Conservation (phyloP, 768 basidiomycete species). For the Trametes punicea region DNA sequence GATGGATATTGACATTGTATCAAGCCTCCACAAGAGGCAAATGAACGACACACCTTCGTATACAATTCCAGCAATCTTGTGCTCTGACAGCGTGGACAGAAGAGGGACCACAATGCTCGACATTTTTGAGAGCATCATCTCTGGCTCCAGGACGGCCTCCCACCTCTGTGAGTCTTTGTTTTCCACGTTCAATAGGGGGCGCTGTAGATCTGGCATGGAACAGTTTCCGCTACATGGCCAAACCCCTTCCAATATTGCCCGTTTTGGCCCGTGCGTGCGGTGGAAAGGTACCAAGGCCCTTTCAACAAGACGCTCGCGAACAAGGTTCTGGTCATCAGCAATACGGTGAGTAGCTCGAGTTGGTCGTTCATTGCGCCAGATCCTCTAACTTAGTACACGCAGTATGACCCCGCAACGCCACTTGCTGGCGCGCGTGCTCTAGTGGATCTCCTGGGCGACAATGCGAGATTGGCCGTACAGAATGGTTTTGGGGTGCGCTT, state of each 20-base stretch:
- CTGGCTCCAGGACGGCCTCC: not conserved
- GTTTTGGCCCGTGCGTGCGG: conserved; percentile 12
- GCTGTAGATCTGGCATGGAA: not conserved
- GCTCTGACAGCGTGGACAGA: conserved; percentile 10
- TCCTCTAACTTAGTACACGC: too few species aligned
- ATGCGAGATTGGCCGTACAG: not conserved
- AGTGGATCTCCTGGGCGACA: not conserved
- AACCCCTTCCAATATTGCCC: conserved; percentile 2
- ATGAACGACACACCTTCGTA: not conserved
- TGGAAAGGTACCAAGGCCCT: conserved; percentile 10
- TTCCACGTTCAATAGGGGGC: not conserved
- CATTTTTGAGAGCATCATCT: conserved; percentile 9
- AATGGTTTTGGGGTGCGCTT: conserved; percentile 3
- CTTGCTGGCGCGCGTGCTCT: not conserved
- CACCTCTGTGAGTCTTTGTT: not conserved
- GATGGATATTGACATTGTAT: not conserved
- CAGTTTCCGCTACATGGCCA: conserved; percentile 3
- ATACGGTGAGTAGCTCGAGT: not conserved
- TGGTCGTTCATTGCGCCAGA: too few species aligned
- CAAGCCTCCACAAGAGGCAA: not conserved
- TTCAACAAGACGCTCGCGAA: conserved; percentile 10
- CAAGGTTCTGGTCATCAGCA: conserved; percentile 7
- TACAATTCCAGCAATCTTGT: not conserved
- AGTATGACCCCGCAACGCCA: conserved; percentile 13
- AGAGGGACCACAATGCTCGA: not conserved